Evolutionary conservation across 2,329 filamentous ascomycete genomes (phyloP).

Genomic region (Trichoderma simmonsii): DNA sequence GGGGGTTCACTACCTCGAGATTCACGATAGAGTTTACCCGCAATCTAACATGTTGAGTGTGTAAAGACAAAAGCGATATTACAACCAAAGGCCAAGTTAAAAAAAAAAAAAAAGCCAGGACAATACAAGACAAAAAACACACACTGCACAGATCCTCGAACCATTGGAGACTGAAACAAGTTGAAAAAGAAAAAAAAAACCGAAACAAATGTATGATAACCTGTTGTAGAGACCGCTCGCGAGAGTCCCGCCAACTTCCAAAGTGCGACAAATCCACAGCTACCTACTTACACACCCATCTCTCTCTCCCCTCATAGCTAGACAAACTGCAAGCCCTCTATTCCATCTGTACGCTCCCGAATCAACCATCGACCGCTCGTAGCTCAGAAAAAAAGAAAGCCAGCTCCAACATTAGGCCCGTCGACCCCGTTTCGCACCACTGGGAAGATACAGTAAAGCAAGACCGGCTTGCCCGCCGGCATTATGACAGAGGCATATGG

Average conservation of each 20-base stretch:
- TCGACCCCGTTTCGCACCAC: constrained; percentile 29
- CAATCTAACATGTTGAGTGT: constrained; percentile 15
- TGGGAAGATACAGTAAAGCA: constrained; percentile 34
- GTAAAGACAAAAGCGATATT: constrained; percentile 14
- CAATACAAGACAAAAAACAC: constrained; percentile 24
- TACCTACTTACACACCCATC: constrained; percentile 16
- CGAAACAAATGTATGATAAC: constrained; percentile 45
- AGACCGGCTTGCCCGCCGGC: constrained; percentile 33
- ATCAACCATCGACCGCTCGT: constrained; percentile 32
- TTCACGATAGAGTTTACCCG: neutral
- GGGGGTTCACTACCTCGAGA: neutral
- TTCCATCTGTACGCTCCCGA: constrained; percentile 24
- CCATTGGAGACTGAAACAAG: neutral
- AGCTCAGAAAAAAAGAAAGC: constrained; percentile 23
- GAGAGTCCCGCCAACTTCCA: constrained; percentile 31
- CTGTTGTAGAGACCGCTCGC: constrained; percentile 39
- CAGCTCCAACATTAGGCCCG: constrained; percentile 32
- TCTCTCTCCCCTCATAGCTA: neutral
- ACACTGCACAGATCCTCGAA: constrained; percentile 32
- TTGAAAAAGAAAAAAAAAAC: constrained; percentile 21
- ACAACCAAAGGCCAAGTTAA: constrained; percentile 12
- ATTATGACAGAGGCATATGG: constrained; percentile 19
- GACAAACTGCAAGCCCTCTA: constrained; percentile 22
- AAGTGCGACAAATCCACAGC: constrained; percentile 22
- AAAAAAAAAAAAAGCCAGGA: neutral